A percentile compares a stretch with the other conserved stretches of the same genome.
Conservation (phyloP, 2,329 filamentous ascomycete species). For the Aureobasidium sp. region DNA sequence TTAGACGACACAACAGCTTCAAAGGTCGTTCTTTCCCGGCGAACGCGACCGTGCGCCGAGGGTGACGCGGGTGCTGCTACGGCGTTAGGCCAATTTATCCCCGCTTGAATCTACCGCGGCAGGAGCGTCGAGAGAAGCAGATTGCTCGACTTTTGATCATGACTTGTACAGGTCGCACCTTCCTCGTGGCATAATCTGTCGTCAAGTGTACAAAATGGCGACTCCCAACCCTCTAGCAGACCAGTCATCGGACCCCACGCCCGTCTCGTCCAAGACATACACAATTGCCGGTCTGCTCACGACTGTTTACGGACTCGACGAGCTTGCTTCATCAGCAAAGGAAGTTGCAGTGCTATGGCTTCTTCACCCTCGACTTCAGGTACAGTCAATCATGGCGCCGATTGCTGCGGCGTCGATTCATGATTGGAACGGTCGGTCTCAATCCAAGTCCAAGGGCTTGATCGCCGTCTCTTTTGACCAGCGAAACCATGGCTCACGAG, state of each 20-base stretch:
- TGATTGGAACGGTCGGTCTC: constrained; percentile 54
- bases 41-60: constrained; percentile 9
- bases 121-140: neutral
- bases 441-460: constrained; percentile 47
- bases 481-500: constrained; percentile 77
- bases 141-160: neutral
- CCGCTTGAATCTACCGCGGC: constrained; percentile 5
- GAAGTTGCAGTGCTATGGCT: constrained; percentile 80
- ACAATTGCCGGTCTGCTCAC: constrained; percentile 72
- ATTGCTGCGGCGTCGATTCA: constrained; percentile 62
- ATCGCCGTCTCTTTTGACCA: constrained; percentile 86
- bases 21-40: neutral
- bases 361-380: constrained; percentile 69
- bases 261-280: constrained; percentile 58
- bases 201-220: neutral
- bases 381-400: constrained; percentile 65
- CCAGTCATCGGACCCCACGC: neutral
- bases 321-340: constrained; percentile 51
- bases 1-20: constrained; percentile 1
- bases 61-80: neutral
- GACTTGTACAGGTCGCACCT: neutral
- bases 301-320: constrained; percentile 72
- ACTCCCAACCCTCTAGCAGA: constrained; percentile 8
- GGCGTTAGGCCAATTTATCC: neutral
- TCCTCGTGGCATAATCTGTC: neutral